phyloP scores from a whole-genome alignment of 192 early-diverging fungal species.

The Gonapodya prolifera region DNA sequence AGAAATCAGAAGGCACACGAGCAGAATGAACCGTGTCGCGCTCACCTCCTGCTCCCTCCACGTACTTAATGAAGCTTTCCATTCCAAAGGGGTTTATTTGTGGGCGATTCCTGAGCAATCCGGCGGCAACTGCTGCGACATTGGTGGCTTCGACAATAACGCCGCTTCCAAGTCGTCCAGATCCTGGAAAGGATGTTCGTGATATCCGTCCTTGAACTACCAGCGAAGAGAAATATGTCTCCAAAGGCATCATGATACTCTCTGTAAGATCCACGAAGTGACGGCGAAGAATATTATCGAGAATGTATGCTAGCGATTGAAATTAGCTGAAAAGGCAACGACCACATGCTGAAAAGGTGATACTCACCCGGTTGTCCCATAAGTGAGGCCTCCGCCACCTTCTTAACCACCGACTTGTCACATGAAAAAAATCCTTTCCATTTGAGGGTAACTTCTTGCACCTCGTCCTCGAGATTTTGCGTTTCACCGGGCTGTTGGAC shows the following conservation, averaged over 20 bases:
- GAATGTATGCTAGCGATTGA: constrained; percentile 34
- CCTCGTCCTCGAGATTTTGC: background rate
- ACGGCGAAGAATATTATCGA: constrained; percentile 84
- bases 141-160: background rate
- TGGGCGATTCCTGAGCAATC: constrained; percentile 26
- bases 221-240: constrained; percentile 81
- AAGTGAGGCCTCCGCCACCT: constrained; percentile 56
- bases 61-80: constrained; percentile 55
- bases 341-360: background rate
- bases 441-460: constrained; percentile 43
- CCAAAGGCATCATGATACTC: constrained; percentile 87
- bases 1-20: constrained; percentile 11
- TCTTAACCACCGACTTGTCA: constrained; percentile 70
- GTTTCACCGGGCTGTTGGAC: constrained; percentile 17
- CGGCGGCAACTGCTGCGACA: background rate
- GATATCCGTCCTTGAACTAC: constrained; percentile 48
- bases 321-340: constrained; percentile 2
- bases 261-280: constrained; percentile 91
- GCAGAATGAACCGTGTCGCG: constrained; percentile 16
- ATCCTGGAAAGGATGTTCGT: constrained; percentile 26
- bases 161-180: constrained; percentile 3
- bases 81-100: constrained; percentile 65
- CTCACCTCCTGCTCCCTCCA: constrained; percentile 36
- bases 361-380: constrained; percentile 52
- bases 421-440: constrained; percentile 68